Percentiles rank a stretch among this genome's conserved stretches.
These are phyloP conservation scores for Trypanosoma brucei DNA, from an alignment of 208 protist species.

Conservation along the genomic window DNA sequence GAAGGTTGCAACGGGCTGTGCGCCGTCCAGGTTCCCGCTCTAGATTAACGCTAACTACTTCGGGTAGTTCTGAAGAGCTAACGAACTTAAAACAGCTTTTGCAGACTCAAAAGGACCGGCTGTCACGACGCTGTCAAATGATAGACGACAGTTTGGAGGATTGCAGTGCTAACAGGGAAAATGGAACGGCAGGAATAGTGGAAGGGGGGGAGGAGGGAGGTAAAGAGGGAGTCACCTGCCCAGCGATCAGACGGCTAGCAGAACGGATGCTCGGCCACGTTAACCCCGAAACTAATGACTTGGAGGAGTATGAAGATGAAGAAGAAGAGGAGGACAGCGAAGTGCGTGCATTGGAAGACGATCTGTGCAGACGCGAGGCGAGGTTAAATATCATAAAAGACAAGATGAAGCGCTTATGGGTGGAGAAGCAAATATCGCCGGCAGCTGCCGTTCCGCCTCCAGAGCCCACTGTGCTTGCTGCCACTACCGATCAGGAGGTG, in stretches of 20 bases:
- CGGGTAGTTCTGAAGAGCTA: conserved; percentile 30
- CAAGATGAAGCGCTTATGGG: conserved; percentile 26
- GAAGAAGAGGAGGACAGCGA: conserved; percentile 20
- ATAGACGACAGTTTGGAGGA: background rate
- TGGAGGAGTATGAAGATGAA: background rate
- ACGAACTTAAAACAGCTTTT: conserved; percentile 42
- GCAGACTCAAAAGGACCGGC: conserved; percentile 41
- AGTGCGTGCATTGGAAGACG: conserved; percentile 32
- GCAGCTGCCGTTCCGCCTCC: conserved; percentile 29
- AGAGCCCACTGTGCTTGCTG: conserved; percentile 42
- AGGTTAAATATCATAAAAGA: conserved; percentile 32
- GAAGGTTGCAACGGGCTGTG: background rate
- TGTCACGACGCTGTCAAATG: conserved; percentile 20
- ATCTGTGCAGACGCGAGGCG: conserved; percentile 27
- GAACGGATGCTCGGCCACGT: background rate
- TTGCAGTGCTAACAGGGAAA: background rate
- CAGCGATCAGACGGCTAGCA: too few relatives aligned
- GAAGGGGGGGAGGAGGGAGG: too few relatives aligned
- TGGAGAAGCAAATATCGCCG: background rate
- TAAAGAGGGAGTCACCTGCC: too few relatives aligned
- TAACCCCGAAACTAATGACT: background rate
- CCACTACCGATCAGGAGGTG: conserved; percentile 48
- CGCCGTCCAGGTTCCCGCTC: too few relatives aligned
- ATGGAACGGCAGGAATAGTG: too few relatives aligned
- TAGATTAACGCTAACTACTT: too few relatives aligned